Conservation (phyloP, 768 basidiomycete species). For the Suillus bovinus region DNA sequence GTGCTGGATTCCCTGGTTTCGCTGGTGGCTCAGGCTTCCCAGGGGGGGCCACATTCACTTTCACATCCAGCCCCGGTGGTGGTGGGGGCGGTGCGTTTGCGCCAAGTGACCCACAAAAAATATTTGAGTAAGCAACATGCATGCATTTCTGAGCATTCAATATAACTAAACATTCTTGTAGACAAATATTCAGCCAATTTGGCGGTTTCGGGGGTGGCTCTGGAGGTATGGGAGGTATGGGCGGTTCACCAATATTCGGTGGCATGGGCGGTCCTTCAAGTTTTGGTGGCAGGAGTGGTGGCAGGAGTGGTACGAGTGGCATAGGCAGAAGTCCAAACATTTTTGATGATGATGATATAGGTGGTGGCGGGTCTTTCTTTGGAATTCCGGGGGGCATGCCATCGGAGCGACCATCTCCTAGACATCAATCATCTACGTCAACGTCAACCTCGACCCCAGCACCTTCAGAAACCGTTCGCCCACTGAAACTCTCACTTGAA, state of each 20-base stretch:
- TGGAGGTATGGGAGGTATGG: slow-evolving; percentile 21
- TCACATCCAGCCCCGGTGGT: slow-evolving; percentile 47
- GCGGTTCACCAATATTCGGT: slow-evolving; percentile 19
- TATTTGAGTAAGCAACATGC: slow-evolving; percentile 74
- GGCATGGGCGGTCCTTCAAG: slow-evolving; percentile 28
- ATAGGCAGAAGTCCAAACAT: slow-evolving; percentile 32
- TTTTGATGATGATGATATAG: slow-evolving; percentile 46
- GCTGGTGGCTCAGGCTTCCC: slow-evolving; percentile 48
- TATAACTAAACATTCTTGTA: slow-evolving; percentile 27
- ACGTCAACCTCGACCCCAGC: slow-evolving; percentile 27
- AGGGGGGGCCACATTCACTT: slow-evolving; percentile 55
- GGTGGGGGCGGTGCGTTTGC: slow-evolving; percentile 66
- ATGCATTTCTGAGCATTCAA: background rate
- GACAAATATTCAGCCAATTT: slow-evolving; percentile 52
- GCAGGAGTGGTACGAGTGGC: slow-evolving; percentile 26
- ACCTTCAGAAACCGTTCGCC: slow-evolving; percentile 66
- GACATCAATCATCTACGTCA: slow-evolving; percentile 31
- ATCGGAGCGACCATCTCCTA: slow-evolving; percentile 34
- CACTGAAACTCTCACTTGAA: slow-evolving; percentile 81
- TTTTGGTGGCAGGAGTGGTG: slow-evolving; percentile 37
- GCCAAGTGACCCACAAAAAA: slow-evolving; percentile 80
- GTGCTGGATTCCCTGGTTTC: slow-evolving; percentile 41
- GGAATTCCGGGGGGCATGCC: slow-evolving; percentile 63
- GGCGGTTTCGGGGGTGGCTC: slow-evolving; percentile 32
- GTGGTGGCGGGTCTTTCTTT: slow-evolving; percentile 37